Conservation (phyloP, 306 rosid genomes). For the Pterocarpus santalinus region DNA sequence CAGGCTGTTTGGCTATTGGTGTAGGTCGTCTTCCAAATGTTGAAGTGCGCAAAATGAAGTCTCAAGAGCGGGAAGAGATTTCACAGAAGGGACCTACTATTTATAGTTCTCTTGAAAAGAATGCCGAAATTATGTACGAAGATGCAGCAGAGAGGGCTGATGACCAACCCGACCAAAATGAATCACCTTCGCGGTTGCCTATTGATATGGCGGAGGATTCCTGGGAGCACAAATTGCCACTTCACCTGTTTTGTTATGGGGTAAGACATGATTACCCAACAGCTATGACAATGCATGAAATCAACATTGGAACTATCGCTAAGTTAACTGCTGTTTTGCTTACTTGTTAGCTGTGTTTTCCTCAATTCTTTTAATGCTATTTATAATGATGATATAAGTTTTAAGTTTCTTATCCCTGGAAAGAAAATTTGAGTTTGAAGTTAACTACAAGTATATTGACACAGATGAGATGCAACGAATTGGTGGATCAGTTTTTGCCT, state of each 20-base stretch:
- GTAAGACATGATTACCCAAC: slow-evolving; percentile 59
- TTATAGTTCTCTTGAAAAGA: slow-evolving; percentile 51
- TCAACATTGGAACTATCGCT: slow-evolving; percentile 12
- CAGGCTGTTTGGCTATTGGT: slow-evolving; percentile 43
- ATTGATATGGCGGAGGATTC: slow-evolving; percentile 58
- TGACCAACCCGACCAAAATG: slow-evolving; percentile 52
- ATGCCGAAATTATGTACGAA: slow-evolving; percentile 55
- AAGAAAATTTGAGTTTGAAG: slow-evolving; percentile 9
- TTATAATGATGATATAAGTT: slow-evolving; percentile 9
- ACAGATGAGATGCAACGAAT: background rate
- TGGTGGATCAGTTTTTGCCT: slow-evolving; percentile 31
- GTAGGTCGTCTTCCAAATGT: slow-evolving; percentile 81
- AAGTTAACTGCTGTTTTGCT: slow-evolving; percentile 13
- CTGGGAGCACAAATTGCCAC: slow-evolving; percentile 55
- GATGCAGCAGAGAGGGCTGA: slow-evolving; percentile 49
- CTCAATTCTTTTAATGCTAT: slow-evolving; percentile 20
- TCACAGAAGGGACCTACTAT: slow-evolving; percentile 47
- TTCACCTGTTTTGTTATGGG: slow-evolving; percentile 86
- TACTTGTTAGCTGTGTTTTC: slow-evolving; percentile 3
- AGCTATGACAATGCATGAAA: slow-evolving; percentile 25
- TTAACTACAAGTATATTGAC: slow-evolving; percentile 17
- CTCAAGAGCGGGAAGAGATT: slow-evolving; percentile 59
- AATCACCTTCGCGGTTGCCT: slow-evolving; percentile 54
- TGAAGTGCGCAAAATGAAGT: slow-evolving; percentile 80
- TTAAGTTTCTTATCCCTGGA: background rate